These are phyloP conservation scores for Macadamia integrifolia DNA, from an alignment of 164 flowering plant genomes.

Conservation along the genomic window DNA sequence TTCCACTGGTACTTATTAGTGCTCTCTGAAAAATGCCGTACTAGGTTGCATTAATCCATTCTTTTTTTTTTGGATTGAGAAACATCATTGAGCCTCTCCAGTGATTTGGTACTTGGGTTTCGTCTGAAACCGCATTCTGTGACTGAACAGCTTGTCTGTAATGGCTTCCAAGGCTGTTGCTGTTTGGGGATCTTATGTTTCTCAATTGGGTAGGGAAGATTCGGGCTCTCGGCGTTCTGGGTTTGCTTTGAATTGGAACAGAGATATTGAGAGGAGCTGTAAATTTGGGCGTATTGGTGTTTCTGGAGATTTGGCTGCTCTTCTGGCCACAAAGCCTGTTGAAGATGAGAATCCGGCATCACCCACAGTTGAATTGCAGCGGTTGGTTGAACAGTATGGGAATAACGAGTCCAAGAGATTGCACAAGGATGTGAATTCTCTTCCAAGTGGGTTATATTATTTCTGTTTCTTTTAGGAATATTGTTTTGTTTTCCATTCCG, in stretches of 20 bases:
- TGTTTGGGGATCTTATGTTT: constrained; percentile 10
- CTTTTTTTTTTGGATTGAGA: no score
- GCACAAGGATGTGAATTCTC: constrained; percentile 26
- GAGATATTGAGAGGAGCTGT: not conserved
- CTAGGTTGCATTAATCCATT: no score
- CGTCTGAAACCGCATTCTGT: not conserved
- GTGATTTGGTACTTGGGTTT: no score
- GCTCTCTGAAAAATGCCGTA: not conserved
- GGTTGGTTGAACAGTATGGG: constrained; percentile 8
- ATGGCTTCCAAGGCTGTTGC: constrained; percentile 24
- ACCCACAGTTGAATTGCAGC: constrained; percentile 13
- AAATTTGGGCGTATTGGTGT: constrained; percentile 5
- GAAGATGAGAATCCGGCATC: constrained; percentile 19
- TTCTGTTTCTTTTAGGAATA: not conserved
- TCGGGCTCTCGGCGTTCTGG: constrained; percentile 13
- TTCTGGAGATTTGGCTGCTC: constrained; percentile 9
- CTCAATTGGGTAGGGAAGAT: constrained; percentile 16
- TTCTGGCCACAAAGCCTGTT: constrained; percentile 13
- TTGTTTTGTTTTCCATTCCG: not conserved
- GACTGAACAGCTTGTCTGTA: not conserved
- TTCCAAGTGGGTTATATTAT: constrained; percentile 38
- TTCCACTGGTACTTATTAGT: not conserved
- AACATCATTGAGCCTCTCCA: no score
- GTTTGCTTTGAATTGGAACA: constrained; percentile 11
- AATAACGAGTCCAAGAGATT: constrained; percentile 12